phyloP scores from a whole-genome alignment of 306 rosid species.

The Hippophae rhamnoides region DNA sequence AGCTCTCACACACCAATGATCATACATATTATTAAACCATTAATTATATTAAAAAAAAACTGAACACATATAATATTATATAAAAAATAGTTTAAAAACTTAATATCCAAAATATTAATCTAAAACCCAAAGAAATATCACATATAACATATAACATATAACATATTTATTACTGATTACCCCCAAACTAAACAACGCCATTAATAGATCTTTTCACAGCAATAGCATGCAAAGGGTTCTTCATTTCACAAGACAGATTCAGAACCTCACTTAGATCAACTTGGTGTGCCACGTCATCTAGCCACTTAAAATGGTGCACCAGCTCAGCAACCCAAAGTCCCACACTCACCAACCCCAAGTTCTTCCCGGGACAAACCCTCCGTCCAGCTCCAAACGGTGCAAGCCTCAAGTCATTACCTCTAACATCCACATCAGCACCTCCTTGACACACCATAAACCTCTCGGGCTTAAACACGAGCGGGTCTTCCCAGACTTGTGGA shows the following conservation, averaged over 20 bases:
- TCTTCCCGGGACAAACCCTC: conserved; percentile 48
- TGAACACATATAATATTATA: too few relatives aligned
- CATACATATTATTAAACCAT: too few relatives aligned
- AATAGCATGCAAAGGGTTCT: conserved; percentile 28
- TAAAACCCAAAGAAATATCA: too few relatives aligned
- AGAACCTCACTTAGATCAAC: conserved; percentile 40
- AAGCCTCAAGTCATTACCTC: conserved; percentile 38
- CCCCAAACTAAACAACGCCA: not conserved
- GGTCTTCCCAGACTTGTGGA: conserved; percentile 34
- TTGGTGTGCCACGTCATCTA: conserved; percentile 5
- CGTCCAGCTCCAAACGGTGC: conserved; percentile 60
- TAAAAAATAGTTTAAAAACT: too few relatives aligned
- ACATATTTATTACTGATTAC: not conserved
- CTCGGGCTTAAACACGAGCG: conserved; percentile 35
- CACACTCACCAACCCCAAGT: conserved; percentile 39
- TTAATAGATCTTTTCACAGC: conserved; percentile 8
- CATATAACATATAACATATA: too few relatives aligned
- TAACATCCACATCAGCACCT: conserved; percentile 36
- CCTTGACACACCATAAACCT: conserved; percentile 32
- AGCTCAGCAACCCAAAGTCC: conserved; percentile 35
- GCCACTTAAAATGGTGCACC: conserved; percentile 39
- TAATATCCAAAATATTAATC: too few relatives aligned
- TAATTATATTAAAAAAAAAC: too few relatives aligned
- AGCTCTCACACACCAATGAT: too few relatives aligned
- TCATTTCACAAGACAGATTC: conserved; percentile 53